These are phyloP conservation scores for Aspergillus arachidicola DNA, from an alignment of 2,329 filamentous ascomycete genomes.

Conservation along the genomic window DNA sequence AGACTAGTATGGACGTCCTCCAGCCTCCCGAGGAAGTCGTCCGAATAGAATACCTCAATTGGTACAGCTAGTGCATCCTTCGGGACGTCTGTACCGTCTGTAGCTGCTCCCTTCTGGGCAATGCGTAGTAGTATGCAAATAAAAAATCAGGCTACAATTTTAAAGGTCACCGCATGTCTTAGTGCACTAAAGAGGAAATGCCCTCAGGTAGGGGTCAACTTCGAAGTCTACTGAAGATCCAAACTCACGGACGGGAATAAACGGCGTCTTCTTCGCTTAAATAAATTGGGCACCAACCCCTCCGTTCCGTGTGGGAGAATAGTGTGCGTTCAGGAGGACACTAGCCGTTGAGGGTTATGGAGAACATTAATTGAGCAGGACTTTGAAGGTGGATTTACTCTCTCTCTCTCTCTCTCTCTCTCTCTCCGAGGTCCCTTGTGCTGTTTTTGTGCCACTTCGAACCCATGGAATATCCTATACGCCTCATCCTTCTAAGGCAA, in stretches of 20 bases:
- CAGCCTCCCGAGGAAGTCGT: not conserved
- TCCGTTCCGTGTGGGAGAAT: slow-evolving; percentile 16
- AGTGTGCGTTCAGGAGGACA: not conserved
- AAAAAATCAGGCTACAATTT: not conserved
- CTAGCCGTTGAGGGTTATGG: not conserved
- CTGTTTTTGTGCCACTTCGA: not conserved
- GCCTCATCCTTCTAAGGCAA: not conserved
- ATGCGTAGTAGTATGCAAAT: not conserved
- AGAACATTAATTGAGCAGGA: not conserved
- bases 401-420: not conserved
- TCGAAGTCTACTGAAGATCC: not conserved
- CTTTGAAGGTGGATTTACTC: not conserved
- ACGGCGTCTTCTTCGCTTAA: slow-evolving; percentile 23
- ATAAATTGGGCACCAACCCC: slow-evolving; percentile 26
- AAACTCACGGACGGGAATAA: slow-evolving; percentile 16
- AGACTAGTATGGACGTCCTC: not conserved
- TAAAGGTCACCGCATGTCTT: not conserved
- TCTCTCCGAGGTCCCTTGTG: not conserved
- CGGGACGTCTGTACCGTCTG: not conserved
- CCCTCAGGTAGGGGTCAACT: not conserved
- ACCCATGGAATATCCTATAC: not conserved
- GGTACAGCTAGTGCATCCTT: not conserved
- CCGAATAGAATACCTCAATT: not conserved
- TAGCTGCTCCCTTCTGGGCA: not conserved
- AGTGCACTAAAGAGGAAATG: not conserved